Evolutionary conservation across 1,284 basidiomycete species (phyloP), one percentile per base, ranked within the genome.

Genomic region (Pascua sp.): DNA sequence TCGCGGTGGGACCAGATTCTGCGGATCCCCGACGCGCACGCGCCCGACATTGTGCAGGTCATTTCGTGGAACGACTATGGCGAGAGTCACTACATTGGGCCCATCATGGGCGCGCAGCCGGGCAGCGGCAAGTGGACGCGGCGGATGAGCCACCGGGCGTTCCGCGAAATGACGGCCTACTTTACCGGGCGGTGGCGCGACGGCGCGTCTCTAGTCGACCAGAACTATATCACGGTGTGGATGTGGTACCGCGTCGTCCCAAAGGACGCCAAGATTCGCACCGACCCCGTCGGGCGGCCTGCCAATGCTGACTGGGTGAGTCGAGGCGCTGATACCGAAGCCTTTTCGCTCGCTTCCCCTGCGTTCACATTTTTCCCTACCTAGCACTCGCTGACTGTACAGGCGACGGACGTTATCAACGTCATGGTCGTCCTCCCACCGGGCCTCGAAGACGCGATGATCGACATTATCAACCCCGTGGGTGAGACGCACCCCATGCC

Each of bases 31-130:
- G 48, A 55, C 1, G 18, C 61, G 11, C 49, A 58, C 16, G 53
- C 64, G 38, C 76, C 76, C 7, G 62, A 71, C 18, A 70, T 77
- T 40, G 69, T 79, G 18, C 73, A 78, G 55, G 61, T 78, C 11
- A 68, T 78, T 55, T 73, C 70, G 45, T 77, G 75, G 73, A 79
- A 79, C 66, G 77, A 79, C 61, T 73, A 69, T 47, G 77, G 77
- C 44, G 77, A 78, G 59, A 72, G 68, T 5, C 76, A 77, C 51
- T 59, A 68, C 47, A 73, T 79, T 43, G 73, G 68, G 5, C 77
- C 77, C 10, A 60, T 77, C 8, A 46, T 63, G 0, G 75, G 75
- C 13, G 71, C 67, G 24, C 70, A 78, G 53, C 77, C 77, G 0
- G 77, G 76, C 8, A 71, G 69, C 2, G 59, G 72, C 18, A 42